A percentile compares a stretch with the other conserved stretches of the same genome.
Evolutionary conservation across 148 eudicot species (phyloP).

Genomic region (Heliamphora exappendiculata): DNA sequence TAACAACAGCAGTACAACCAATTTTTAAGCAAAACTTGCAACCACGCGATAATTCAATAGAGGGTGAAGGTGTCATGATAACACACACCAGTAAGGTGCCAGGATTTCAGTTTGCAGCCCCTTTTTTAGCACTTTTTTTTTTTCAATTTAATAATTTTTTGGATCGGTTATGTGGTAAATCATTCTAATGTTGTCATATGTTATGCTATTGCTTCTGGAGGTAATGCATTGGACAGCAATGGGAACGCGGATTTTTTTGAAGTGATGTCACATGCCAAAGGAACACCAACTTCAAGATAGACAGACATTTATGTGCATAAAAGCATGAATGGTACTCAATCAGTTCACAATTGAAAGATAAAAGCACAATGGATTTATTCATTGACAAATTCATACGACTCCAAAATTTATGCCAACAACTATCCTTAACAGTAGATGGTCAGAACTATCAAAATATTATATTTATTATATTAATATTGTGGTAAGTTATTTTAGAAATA

Average conservation of each 20-base stretch:
- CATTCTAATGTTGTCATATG: neutral
- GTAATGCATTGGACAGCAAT: neutral
- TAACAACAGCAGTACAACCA: no score
- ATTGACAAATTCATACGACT: neutral
- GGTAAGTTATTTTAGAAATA: no score
- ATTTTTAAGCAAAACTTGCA: no score
- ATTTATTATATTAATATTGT: no score
- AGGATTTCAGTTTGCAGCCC: no score
- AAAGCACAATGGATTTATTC: neutral
- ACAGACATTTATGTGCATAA: neutral
- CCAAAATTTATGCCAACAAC: neutral
- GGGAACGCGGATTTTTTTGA: neutral
- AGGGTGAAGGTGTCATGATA: no score
- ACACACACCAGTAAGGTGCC: no score
- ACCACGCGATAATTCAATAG: no score
- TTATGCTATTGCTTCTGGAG: neutral
- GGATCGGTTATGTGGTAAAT: no score
- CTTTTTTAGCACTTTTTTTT: no score
- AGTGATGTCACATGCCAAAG: neutral
- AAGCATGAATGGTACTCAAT: neutral
- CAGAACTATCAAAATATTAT: no score
- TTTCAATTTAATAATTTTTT: neutral
- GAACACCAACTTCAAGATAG: neutral
- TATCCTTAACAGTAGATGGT: neutral
- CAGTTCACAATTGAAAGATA: neutral